These are phyloP conservation scores for Starmerella geochares DNA, from an alignment of 805 yeast species.

Conservation along the genomic window DNA sequence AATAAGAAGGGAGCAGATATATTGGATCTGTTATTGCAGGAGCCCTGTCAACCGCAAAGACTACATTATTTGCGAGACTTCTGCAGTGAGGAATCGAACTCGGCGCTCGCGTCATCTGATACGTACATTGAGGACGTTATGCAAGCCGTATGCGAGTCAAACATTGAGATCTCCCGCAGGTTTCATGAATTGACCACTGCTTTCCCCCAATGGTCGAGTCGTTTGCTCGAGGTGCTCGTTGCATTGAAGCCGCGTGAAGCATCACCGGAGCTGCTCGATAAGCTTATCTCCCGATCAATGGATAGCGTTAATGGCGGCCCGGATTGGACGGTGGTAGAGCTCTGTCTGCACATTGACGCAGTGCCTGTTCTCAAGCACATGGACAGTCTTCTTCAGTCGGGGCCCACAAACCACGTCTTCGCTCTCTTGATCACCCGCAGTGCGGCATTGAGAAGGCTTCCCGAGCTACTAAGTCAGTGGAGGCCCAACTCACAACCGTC, in stretches of 20 bases:
- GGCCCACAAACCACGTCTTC: conserved; percentile 2
- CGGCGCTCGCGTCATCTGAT: conserved; percentile 1
- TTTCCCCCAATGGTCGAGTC: conserved; percentile 9
- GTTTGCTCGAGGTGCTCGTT: conserved; percentile 4
- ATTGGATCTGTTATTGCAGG: conserved; percentile 2
- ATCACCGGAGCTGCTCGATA: conserved; percentile 7
- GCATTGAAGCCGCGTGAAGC: background rate
- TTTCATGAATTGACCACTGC: conserved; percentile 2
- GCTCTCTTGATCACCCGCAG: conserved; percentile 1
- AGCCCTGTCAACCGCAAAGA: conserved; percentile 1
- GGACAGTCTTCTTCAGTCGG: background rate
- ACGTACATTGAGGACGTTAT: background rate
- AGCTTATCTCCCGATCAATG: background rate
- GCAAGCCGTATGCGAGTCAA: background rate
- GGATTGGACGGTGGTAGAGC: conserved; percentile 7
- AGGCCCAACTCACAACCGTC: background rate
- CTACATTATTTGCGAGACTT: conserved; percentile 1
- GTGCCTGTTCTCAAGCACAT: conserved; percentile 6
- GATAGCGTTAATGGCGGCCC: background rate
- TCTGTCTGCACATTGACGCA: conserved; percentile 7
- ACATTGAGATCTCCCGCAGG: conserved; percentile 11
- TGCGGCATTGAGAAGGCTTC: conserved; percentile 6
- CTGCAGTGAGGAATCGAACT: background rate
- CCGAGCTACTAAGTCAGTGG: conserved; percentile 12
- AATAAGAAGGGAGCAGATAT: background rate